These are phyloP conservation scores for Capsella rubella DNA, from an alignment of 441 rosid species.

Conservation along the genomic window DNA sequence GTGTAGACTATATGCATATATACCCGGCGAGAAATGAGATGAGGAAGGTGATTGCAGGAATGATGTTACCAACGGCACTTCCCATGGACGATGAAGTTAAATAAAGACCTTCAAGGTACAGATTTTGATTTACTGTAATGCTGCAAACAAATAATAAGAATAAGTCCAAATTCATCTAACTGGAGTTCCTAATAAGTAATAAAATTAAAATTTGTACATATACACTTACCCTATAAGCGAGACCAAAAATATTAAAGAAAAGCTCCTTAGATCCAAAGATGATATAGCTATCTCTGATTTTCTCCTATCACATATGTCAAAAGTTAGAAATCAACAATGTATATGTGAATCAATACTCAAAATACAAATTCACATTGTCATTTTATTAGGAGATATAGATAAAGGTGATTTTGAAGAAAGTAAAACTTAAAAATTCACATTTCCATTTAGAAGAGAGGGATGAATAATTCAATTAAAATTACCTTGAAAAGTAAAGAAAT, in stretches of 20 bases:
- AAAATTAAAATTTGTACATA: neutral
- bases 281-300: constrained; percentile 35
- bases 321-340: neutral
- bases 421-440: neutral
- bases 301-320: constrained; percentile 28
- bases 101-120: constrained; percentile 61
- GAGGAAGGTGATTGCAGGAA: constrained; percentile 72
- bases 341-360: neutral
- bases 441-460: neutral
- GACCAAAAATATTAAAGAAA: constrained; percentile 57
- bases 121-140: constrained; percentile 59
- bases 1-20: neutral
- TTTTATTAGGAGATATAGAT: neutral
- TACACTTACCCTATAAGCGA: constrained; percentile 60
- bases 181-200: neutral
- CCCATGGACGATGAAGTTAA: constrained; percentile 68
- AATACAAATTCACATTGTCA: neutral
- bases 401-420: neutral
- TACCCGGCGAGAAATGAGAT: constrained; percentile 58
- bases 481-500: constrained; percentile 52
- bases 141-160: constrained; percentile 35
- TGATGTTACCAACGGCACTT: constrained; percentile 58
- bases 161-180: constrained; percentile 18
- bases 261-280: constrained; percentile 56
- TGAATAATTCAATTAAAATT: neutral